Evolutionary conservation across 192 early-diverging fungal species (phyloP).

Genomic region (Backusella luteola): DNA sequence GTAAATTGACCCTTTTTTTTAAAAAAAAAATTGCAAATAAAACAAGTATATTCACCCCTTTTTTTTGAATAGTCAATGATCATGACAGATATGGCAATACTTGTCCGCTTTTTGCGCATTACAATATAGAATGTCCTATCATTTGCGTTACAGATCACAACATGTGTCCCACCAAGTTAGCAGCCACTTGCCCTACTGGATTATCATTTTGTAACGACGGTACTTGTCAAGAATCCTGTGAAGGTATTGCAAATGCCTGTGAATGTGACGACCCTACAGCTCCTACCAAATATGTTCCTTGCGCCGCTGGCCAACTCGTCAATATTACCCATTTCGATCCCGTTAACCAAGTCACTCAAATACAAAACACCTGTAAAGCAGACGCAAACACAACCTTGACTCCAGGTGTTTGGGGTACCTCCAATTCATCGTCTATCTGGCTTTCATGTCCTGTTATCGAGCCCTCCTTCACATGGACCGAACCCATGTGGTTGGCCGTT

Average conservation of each 20-base stretch:
- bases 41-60: not conserved
- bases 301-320: slow-evolving; percentile 43
- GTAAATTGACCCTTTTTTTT: not conserved
- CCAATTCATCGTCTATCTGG: slow-evolving; percentile 38
- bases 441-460: slow-evolving; percentile 46
- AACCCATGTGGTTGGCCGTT: slow-evolving; percentile 56
- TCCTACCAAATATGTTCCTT: slow-evolving; percentile 43
- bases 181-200: slow-evolving; percentile 37
- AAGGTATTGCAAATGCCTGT: slow-evolving; percentile 47
- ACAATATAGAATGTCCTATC: slow-evolving; percentile 47
- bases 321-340: slow-evolving; percentile 51
- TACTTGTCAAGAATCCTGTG: slow-evolving; percentile 46
- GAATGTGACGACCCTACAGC: slow-evolving; percentile 42
- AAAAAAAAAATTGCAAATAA: not conserved
- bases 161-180: slow-evolving; percentile 47
- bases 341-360: slow-evolving; percentile 37
- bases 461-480: slow-evolving; percentile 45
- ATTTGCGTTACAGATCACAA: slow-evolving; percentile 49
- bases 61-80: slow-evolving; percentile 40
- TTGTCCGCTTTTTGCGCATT: slow-evolving; percentile 50
- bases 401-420: slow-evolving; percentile 16
- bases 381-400: slow-evolving; percentile 2
- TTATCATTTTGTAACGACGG: slow-evolving; percentile 56
- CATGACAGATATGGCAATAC: slow-evolving; percentile 44
- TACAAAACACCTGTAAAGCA: slow-evolving; percentile 27